Evolutionary conservation across 1,139 yeast genomes (phyloP).

Genomic region (Pichia sp.): DNA sequence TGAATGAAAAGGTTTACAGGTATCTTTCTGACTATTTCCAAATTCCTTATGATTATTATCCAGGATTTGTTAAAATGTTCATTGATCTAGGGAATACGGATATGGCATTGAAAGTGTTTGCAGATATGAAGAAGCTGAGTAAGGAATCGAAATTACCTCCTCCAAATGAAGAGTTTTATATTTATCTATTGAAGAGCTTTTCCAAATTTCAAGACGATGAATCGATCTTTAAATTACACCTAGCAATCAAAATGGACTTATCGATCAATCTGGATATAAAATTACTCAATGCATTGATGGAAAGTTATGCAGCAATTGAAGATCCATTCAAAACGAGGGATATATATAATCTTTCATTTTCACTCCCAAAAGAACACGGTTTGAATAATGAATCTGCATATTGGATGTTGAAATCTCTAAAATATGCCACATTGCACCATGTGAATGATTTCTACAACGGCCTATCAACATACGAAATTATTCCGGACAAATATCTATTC

Average conservation of each 20-base stretch:
- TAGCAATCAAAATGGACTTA: constrained; percentile 58
- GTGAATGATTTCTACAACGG: constrained; percentile 60
- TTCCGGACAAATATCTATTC: constrained; percentile 49
- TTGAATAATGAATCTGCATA: constrained; percentile 63
- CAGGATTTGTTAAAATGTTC: constrained; percentile 54
- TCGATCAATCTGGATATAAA: constrained; percentile 49
- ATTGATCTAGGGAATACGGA: constrained; percentile 51
- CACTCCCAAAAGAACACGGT: constrained; percentile 40
- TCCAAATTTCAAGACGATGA: constrained; percentile 53
- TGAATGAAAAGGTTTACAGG: constrained; percentile 40
- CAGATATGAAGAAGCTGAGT: constrained; percentile 49
- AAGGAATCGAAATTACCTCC: constrained; percentile 51
- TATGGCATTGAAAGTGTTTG: constrained; percentile 57
- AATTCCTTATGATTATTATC: constrained; percentile 53
- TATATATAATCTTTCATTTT: constrained; percentile 49
- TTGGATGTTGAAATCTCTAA: constrained; percentile 61
- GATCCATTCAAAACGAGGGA: constrained; percentile 55
- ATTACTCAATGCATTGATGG: constrained; percentile 55
- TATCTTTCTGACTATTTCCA: constrained; percentile 49
- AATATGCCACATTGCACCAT: constrained; percentile 49
- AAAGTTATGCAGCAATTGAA: constrained; percentile 57
- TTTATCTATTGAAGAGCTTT: constrained; percentile 52
- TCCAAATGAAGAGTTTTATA: constrained; percentile 56
- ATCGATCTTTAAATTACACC: constrained; percentile 62
- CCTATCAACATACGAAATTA: constrained; percentile 43